Evolutionary conservation across 148 eudicot genomes (phyloP).

Genomic region (Simmondsia chinensis): DNA sequence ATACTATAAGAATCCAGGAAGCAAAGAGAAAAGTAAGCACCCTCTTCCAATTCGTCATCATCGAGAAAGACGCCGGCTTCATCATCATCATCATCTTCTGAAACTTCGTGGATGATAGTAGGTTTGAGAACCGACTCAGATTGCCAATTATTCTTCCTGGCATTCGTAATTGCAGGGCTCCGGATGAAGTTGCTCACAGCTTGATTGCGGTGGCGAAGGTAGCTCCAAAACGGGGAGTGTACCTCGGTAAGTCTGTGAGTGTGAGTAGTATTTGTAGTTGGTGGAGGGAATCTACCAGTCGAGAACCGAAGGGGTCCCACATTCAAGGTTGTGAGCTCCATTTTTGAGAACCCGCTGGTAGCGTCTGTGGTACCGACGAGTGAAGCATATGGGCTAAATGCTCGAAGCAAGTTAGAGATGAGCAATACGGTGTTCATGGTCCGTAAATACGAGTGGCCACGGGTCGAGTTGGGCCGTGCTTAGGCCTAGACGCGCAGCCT

Average conservation of each 20-base stretch:
- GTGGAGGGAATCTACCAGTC: slow-evolving; percentile 1
- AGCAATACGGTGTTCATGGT: too few relatives aligned
- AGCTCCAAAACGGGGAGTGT: neutral
- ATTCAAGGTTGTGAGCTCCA: slow-evolving; percentile 17
- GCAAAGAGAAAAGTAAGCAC: slow-evolving; percentile 9
- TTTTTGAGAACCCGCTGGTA: too few relatives aligned
- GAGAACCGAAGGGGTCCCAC: slow-evolving; percentile 2
- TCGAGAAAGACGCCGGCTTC: slow-evolving; percentile 14
- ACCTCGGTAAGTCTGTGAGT: too few relatives aligned
- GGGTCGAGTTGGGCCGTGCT: too few relatives aligned
- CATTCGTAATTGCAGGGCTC: slow-evolving; percentile 14
- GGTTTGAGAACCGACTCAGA: slow-evolving; percentile 33
- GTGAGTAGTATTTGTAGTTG: neutral
- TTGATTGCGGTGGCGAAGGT: slow-evolving; percentile 7
- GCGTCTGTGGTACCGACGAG: too few relatives aligned
- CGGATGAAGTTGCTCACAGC: neutral
- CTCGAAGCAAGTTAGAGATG: too few relatives aligned
- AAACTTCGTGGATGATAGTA: slow-evolving; percentile 34
- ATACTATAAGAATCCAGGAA: too few relatives aligned
- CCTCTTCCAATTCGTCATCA: slow-evolving; percentile 45
- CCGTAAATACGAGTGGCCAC: too few relatives aligned
- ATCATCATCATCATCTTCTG: slow-evolving; percentile 18
- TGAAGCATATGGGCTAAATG: too few relatives aligned
- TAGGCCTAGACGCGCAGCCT: too few relatives aligned
- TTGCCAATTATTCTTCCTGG: slow-evolving; percentile 30